A percentile compares a stretch with the other conserved stretches of the same genome.
These are phyloP conservation scores for Huntiella abstrusa DNA, from an alignment of 2,329 filamentous ascomycete species.

Conservation along the genomic window DNA sequence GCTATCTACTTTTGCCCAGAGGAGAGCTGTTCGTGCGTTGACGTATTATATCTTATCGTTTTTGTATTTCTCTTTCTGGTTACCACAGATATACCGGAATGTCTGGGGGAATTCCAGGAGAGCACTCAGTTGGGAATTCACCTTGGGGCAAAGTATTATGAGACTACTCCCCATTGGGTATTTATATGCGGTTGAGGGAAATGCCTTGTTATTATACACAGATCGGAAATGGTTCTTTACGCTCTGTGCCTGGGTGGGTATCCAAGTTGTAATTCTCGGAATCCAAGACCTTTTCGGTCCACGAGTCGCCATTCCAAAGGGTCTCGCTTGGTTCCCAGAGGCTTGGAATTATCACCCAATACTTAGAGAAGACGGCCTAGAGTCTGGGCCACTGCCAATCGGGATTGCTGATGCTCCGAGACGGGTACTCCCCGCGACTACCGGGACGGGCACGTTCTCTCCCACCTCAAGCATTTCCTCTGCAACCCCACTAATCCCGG, in stretches of 20 bases:
- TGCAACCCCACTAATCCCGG: constrained; percentile 16
- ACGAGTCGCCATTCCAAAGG: constrained; percentile 58
- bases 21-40: constrained; percentile 30
- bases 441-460: background rate
- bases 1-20: constrained; percentile 42
- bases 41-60: constrained; percentile 49
- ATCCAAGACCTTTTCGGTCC: constrained; percentile 75
- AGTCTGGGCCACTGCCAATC: constrained; percentile 65
- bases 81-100: constrained; percentile 83
- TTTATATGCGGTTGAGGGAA: constrained; percentile 60
- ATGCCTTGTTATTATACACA: constrained; percentile 57
- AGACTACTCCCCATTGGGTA: constrained; percentile 68
- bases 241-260: constrained; percentile 61
- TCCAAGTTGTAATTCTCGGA: constrained; percentile 61
- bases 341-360: constrained; percentile 94
- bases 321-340: constrained; percentile 38
- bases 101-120: constrained; percentile 77
- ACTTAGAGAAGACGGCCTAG: constrained; percentile 61
- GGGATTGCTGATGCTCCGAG: constrained; percentile 29
- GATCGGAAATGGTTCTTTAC: constrained; percentile 48
- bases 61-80: constrained; percentile 75
- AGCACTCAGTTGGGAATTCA: constrained; percentile 80
- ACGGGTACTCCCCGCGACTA: background rate
- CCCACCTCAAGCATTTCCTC: constrained; percentile 17
- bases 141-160: constrained; percentile 62